Base-by-base conservation (phyloP, 2,329 filamentous ascomycete species). In the Blumeriella jaapii region DNA sequence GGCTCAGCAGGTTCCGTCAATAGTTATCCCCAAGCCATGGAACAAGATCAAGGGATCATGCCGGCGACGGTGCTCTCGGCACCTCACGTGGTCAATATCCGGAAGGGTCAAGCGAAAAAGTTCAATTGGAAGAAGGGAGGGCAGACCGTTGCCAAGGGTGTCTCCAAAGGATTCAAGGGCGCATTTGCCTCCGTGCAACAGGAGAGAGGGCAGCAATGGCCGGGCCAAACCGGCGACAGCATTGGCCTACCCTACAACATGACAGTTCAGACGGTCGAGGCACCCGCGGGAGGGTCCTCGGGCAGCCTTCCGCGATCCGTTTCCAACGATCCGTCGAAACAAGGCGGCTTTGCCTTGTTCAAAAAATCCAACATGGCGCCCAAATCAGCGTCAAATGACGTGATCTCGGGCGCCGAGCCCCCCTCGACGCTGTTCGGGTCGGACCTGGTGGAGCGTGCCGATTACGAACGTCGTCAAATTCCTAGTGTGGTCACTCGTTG, bases 121-220 rank as follows among this genome's bases (percentile, higher is more conserved):
- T 95, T 95, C 62, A 94, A 94, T 62, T 96, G 91, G 87, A 94
- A 95, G 69, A 94, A 93, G 65, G 86, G 86, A 24, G 84, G 84
- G 24, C 89, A 93, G 61, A 87, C 83, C 37, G 79, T 96, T 50
- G 87, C 87, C 17, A 93, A 95, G 59, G 89, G 87, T 54, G 82
- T 96, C 33, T 82, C 82, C 42, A 95, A 95, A 64, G 86, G 87
- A 34, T 77, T 96, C 58, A 94, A 93, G 59, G 83, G 86, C 36
- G 87, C 87, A 5, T 93, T 95, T 40, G 41, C 48, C n/a, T 51
- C 51, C 6, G 44, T 34, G 14, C 66, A 68, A 28, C 74, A 71
- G 30, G 73, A 79, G 48, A 60, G 63, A 43, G 59, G 62, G 42
- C 64, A 65, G 31, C 64, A 64, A 35, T 63, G 67, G 61, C 62